Percentiles rank a stretch among this genome's conserved stretches.
Evolutionary conservation across 164 flowering plant genomes (phyloP).

Genomic region (Vitis rupestris): DNA sequence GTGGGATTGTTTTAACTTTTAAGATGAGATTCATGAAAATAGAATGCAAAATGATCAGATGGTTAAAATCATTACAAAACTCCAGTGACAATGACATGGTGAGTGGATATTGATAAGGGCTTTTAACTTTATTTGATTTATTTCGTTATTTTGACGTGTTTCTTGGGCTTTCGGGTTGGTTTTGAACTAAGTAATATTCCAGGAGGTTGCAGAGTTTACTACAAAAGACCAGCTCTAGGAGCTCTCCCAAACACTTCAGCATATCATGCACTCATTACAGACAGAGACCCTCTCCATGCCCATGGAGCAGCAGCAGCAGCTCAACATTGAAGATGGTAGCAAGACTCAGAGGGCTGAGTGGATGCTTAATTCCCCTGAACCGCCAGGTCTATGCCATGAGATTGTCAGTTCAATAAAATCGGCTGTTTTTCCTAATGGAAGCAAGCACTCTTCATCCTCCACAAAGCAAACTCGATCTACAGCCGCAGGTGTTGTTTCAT

Average conservation of each 20-base stretch:
- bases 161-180: no score
- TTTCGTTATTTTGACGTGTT: no score
- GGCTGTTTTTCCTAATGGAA: constrained; percentile 27
- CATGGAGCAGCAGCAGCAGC: constrained; percentile 16
- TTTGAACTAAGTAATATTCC: no score
- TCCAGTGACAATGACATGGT: no score
- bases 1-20: no score
- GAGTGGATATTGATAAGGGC: no score
- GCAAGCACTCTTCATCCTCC: constrained; percentile 17
- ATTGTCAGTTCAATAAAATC: constrained; percentile 34
- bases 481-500: constrained; percentile 8
- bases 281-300: constrained; percentile 8
- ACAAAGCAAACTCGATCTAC: constrained; percentile 9
- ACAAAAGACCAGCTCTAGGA: neutral
- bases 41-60: no score
- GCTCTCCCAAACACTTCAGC: constrained; percentile 31
- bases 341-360: constrained; percentile 27
- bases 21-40: no score
- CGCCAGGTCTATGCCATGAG: constrained; percentile 45
- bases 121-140: no score
- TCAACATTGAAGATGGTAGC: neutral
- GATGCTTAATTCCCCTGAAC: constrained; percentile 53
- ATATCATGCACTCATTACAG: constrained; percentile 22
- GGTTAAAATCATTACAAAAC: no score
- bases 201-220: neutral